Conservation (phyloP, 2,329 filamentous ascomycete species). For the Botrytis galanthina region DNA sequence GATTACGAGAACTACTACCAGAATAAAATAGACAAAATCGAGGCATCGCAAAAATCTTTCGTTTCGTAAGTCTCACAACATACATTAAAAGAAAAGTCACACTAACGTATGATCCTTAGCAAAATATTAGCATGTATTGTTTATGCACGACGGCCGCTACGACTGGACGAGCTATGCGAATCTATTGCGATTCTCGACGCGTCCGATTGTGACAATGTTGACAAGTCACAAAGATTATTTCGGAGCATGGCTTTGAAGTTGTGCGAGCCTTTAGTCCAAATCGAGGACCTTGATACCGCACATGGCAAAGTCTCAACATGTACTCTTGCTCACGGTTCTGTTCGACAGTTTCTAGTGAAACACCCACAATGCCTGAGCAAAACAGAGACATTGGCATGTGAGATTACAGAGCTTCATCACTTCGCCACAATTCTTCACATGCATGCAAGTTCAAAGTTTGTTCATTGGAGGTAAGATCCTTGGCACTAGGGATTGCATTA, state of each 20-base stretch:
- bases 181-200: slow-evolving; percentile 6
- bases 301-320: not conserved
- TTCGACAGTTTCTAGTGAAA: not conserved
- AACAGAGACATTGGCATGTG: not conserved
- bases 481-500: rapidly evolving
- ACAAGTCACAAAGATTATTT: not conserved
- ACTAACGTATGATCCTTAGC: not conserved
- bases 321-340: slow-evolving; percentile 11
- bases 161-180: slow-evolving; percentile 15
- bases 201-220: not conserved
- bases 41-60: not conserved
- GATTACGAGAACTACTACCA: slow-evolving; percentile 9
- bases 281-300: not conserved
- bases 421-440: slow-evolving; percentile 2
- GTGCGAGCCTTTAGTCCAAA: slow-evolving; percentile 10
- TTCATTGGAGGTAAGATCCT: slow-evolving; percentile 1
- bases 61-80: slow-evolving; percentile 4
- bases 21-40: slow-evolving; percentile 10
- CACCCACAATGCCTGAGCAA: not conserved
- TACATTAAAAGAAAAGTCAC: not conserved
- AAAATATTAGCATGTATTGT: slow-evolving; percentile 12
- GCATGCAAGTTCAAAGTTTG: slow-evolving; percentile 8
- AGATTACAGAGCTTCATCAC: slow-evolving; percentile 1
- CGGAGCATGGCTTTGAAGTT: not conserved
- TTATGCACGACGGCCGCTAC: slow-evolving; percentile 3